phyloP scores from a whole-genome alignment of 352 stramenopile genomes.

The Phytopythium montanum region DNA sequence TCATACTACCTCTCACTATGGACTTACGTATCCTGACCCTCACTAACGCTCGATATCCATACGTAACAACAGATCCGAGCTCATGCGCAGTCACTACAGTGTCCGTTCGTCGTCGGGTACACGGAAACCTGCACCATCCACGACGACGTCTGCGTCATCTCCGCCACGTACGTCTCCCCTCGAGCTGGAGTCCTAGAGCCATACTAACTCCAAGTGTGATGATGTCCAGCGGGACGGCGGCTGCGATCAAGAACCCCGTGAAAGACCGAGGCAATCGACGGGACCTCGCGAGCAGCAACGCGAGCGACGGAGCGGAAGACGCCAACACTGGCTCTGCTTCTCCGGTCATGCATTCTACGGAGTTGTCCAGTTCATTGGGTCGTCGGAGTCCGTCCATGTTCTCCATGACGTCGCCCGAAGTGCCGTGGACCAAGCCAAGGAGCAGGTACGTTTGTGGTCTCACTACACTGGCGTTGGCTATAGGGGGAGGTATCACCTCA shows the following conservation, averaged over 20 bases:
- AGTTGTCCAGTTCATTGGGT: constrained; percentile 30
- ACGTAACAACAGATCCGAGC: constrained; percentile 85
- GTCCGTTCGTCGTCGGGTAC: constrained; percentile 96
- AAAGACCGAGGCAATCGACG: constrained; percentile 27
- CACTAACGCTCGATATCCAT: not conserved
- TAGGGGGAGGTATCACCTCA: not conserved
- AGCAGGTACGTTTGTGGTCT: constrained; percentile 17
- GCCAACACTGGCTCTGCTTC: constrained; percentile 12
- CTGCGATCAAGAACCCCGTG: constrained; percentile 71
- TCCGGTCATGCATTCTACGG: constrained; percentile 29
- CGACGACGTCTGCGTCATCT: constrained; percentile 97
- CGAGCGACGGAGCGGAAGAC: constrained; percentile 24
- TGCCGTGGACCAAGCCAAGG: constrained; percentile 18
- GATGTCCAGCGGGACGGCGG: constrained; percentile 54
- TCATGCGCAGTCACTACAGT: constrained; percentile 95
- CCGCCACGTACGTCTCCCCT: constrained; percentile 75
- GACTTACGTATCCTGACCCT: too few species aligned
- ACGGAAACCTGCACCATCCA: constrained; percentile 96
- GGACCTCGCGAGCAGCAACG: constrained; percentile 34
- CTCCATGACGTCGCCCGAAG: constrained; percentile 21
- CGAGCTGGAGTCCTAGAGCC: not conserved
- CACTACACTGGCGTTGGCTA: not conserved
- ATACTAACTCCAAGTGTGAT: not conserved
- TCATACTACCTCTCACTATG: not conserved
- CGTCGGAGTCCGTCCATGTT: constrained; percentile 47